phyloP scores from a whole-genome alignment of 768 basidiomycete species.

The Agaricus sinodeliciosus region DNA sequence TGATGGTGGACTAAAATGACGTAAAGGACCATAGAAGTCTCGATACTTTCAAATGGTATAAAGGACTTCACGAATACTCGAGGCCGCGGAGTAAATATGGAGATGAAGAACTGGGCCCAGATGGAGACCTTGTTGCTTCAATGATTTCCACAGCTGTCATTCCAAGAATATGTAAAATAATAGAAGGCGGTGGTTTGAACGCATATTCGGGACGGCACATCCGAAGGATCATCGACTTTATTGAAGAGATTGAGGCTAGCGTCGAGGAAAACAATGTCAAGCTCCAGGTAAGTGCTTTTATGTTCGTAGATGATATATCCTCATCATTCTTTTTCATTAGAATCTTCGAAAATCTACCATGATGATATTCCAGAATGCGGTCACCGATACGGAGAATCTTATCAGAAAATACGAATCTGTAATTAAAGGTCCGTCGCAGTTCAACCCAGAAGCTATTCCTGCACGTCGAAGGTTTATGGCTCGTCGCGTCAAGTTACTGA shows the following conservation, averaged over 20 bases:
- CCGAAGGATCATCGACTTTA: slow-evolving; percentile 59
- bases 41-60: slow-evolving; percentile 83
- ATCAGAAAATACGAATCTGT: slow-evolving; percentile 43
- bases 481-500: slow-evolving; percentile 63
- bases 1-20: neutral
- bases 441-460: slow-evolving; percentile 71
- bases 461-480: slow-evolving; percentile 66
- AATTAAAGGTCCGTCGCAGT: slow-evolving; percentile 32
- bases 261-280: slow-evolving; percentile 58
- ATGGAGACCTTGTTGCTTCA: slow-evolving; percentile 81
- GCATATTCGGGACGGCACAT: slow-evolving; percentile 67
- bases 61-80: slow-evolving; percentile 72
- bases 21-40: slow-evolving; percentile 46
- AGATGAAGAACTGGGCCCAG: slow-evolving; percentile 58
- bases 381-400: slow-evolving; percentile 42
- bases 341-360: slow-evolving; percentile 49
- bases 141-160: slow-evolving; percentile 84
- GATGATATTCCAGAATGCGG: slow-evolving; percentile 45
- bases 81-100: slow-evolving; percentile 34
- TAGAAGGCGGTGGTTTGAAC: slow-evolving; percentile 80
- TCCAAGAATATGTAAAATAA: slow-evolving; percentile 62
- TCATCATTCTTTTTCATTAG: slow-evolving; percentile 27
- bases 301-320: neutral
- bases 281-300: slow-evolving; percentile 44
- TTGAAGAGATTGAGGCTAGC: slow-evolving; percentile 76